Evolutionary conservation across 805 yeast genomes (phyloP).

Genomic region (Metschnikowia santaceciliae): DNA sequence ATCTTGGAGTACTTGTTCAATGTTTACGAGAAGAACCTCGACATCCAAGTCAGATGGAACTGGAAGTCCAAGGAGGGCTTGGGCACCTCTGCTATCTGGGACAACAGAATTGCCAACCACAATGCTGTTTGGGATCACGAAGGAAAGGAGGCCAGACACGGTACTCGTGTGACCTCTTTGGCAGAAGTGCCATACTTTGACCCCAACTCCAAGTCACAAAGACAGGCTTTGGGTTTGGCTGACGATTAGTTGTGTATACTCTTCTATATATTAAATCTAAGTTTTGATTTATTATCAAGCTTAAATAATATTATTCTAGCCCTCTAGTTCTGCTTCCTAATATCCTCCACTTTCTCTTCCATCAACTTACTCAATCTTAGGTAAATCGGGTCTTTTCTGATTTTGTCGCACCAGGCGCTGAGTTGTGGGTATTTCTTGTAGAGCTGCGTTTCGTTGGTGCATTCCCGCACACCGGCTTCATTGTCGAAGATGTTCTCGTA

Average conservation of each 20-base stretch:
- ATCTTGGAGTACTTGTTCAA: slow-evolving; percentile 16
- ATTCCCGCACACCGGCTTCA: slow-evolving; percentile 30
- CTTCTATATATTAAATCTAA: too few relatives aligned
- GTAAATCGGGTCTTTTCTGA: slow-evolving; percentile 32
- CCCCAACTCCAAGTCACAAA: slow-evolving; percentile 46
- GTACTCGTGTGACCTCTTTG: slow-evolving; percentile 41
- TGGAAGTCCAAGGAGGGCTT: slow-evolving; percentile 25
- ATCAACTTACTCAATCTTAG: slow-evolving; percentile 27
- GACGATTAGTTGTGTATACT: slow-evolving; percentile 14
- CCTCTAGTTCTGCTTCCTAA: background rate
- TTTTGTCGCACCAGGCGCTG: slow-evolving; percentile 35
- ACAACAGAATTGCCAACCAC: slow-evolving; percentile 54
- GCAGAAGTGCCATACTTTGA: slow-evolving; percentile 54
- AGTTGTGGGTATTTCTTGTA: slow-evolving; percentile 31
- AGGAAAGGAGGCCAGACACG: slow-evolving; percentile 35
- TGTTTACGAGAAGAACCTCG: slow-evolving; percentile 36
- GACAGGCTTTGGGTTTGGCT: slow-evolving; percentile 46
- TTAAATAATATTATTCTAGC: too few relatives aligned
- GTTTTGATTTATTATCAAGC: too few relatives aligned
- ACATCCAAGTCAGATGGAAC: slow-evolving; percentile 38
- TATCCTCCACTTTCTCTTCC: slow-evolving; percentile 26
- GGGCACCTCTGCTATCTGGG: slow-evolving; percentile 58
- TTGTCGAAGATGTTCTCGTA: slow-evolving; percentile 25
- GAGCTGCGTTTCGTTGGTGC: slow-evolving; percentile 33
- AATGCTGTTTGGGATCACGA: slow-evolving; percentile 52